Evolutionary conservation across 2,329 filamentous ascomycete genomes (phyloP), one percentile per base, ranked within the genome.

Genomic region (Corinectria fuckeliana): DNA sequence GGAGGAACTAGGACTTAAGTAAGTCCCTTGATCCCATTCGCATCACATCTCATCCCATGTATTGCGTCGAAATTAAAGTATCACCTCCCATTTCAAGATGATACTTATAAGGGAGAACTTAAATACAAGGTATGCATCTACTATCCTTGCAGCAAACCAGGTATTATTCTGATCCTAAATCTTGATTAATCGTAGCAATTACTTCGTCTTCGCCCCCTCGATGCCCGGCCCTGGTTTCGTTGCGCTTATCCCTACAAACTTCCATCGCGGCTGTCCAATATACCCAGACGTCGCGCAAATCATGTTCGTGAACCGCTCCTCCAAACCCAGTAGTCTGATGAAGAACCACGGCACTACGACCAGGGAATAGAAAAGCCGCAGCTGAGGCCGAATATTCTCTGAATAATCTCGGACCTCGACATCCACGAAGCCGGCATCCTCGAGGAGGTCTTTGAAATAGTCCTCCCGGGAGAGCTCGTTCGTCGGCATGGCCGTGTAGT

Each of bases 311-410:
- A 84, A 83, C 36, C 72, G 75, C 5, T 71, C 62, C 61, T 85
- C 75, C 7, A 84, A 70, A 0, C 74, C 69, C 4, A 84, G 62
- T 1, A 83, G 64, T 18, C 65, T 68, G 50, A 84, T 70, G 36
- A 85, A 67, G 16, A 78, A 68, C 65, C 78, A 84, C 3, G 82
- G 82, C 9, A 84, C 65, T 23, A 78, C 75, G 2, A 76, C 80
- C 8, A 84, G 56, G 2, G 78, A 13, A 61, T 73, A 83, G 65
- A 84, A 84, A 2, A 84, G 64, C 16, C 79, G 70, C 49, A 78
- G 71, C 77, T 83, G 81, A 4, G 82, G 82, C 44, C 71, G 68
- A 47, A 84, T 78, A 61, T 85, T 78, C 5, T 75, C 70, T 7
- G 81, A 79, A 50, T 77, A 75, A 66, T 85, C 80, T 14, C 72